phyloP scores from a whole-genome alignment of 202 grass and related monocot genomes.

The Zizania palustris region DNA sequence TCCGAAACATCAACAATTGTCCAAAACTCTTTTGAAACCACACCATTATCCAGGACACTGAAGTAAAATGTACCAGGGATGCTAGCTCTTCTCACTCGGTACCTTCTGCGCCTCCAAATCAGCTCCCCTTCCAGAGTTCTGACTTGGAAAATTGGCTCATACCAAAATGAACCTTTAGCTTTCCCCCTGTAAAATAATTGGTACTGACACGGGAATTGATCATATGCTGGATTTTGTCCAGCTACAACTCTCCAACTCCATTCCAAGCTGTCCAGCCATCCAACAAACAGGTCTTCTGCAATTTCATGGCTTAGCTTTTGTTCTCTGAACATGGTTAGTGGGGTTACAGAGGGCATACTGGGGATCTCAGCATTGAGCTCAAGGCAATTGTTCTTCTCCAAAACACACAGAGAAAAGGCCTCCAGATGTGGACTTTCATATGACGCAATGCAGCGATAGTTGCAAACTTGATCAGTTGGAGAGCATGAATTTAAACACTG shows the following conservation, averaged over 20 bases:
- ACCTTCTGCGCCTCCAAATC: constrained; percentile 81
- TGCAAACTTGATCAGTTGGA: constrained; percentile 91
- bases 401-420: constrained; percentile 88
- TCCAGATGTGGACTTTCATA: constrained; percentile 86
- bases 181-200: constrained; percentile 93
- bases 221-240: constrained; percentile 95
- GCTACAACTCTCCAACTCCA: constrained; percentile 91
- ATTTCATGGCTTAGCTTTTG: constrained; percentile 74
- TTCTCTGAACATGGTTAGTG: constrained; percentile 70
- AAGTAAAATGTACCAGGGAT: constrained; percentile 92
- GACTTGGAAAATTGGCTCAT: constrained; percentile 92
- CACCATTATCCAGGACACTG: constrained; percentile 90
- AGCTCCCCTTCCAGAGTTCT: constrained; percentile 73
- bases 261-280: constrained; percentile 77
- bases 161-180: constrained; percentile 88
- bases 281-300: constrained; percentile 90
- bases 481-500: constrained; percentile 92
- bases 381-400: constrained; percentile 97
- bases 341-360: constrained; percentile 58
- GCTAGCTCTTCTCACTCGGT: constrained; percentile 70
- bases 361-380: constrained; percentile 84
- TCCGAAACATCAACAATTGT: constrained; percentile 82
- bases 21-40: constrained; percentile 96
- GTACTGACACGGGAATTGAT: constrained; percentile 93
- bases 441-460: constrained; percentile 89